Percentiles rank a stretch among this genome's conserved stretches.
Evolutionary conservation across 2,329 filamentous ascomycete genomes (phyloP).

Genomic region (Colletotrichum navitas): DNA sequence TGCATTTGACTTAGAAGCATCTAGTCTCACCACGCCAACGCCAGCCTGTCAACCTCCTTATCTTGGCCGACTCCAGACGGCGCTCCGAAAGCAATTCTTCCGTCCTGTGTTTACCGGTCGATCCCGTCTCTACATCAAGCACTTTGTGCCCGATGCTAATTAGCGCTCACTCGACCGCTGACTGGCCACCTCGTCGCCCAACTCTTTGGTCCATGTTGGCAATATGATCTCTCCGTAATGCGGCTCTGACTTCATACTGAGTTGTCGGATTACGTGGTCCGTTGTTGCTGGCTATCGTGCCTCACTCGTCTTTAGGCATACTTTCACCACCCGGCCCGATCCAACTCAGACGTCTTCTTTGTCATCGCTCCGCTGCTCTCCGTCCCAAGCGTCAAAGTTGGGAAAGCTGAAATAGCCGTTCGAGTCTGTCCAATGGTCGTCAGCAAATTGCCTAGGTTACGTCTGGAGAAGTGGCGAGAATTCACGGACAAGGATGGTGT

Average conservation of each 20-base stretch:
- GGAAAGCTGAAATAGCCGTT: constrained; percentile 79
- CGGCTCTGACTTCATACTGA: neutral
- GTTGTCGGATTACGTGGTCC: neutral
- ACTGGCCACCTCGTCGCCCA: neutral
- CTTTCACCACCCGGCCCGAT: neutral
- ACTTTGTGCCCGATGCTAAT: neutral
- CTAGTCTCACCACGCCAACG: neutral
- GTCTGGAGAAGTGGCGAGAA: neutral
- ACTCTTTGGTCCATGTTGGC: neutral
- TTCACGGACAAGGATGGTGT: constrained; percentile 35
- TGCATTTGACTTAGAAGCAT: neutral
- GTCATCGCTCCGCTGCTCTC: constrained; percentile 57
- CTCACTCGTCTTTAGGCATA: neutral
- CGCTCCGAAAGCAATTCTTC: neutral
- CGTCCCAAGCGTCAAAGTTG: constrained; percentile 77
- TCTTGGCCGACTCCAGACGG: neutral
- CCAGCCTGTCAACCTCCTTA: too few species aligned
- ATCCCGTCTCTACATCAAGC: neutral
- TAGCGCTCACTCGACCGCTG: neutral
- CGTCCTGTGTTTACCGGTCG: constrained; percentile 4
- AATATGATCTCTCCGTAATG: neutral
- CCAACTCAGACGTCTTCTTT: constrained; percentile 44
- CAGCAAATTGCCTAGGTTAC: constrained; percentile 3
- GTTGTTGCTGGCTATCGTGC: neutral
- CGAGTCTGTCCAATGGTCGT: constrained; percentile 27